Evolutionary conservation across 2,329 filamentous ascomycete genomes (phyloP).

Genomic region (Pseudodiploospora longispora): DNA sequence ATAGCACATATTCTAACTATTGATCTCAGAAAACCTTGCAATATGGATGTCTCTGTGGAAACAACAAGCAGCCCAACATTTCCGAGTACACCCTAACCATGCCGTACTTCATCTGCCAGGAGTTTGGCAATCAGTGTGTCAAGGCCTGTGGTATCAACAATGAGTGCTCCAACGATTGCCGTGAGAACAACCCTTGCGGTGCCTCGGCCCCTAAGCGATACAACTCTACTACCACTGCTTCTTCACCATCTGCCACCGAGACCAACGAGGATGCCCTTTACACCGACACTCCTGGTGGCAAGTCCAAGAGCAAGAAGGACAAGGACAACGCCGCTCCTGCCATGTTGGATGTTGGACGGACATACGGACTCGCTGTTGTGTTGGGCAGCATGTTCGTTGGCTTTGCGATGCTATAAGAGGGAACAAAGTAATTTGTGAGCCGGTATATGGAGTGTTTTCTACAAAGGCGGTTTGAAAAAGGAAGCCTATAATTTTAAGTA

Average conservation of each 20-base stretch:
- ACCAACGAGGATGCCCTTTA: conserved; percentile 30
- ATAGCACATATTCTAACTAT: not conserved
- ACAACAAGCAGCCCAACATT: conserved; percentile 60
- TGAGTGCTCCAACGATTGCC: conserved; percentile 54
- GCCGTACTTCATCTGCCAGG: conserved; percentile 67
- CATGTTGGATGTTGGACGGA: conserved; percentile 24
- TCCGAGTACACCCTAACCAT: conserved; percentile 71
- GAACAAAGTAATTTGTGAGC: too few relatives aligned
- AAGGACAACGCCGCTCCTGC: conserved; percentile 21
- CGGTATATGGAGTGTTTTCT: too few relatives aligned
- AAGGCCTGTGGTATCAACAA: conserved; percentile 43
- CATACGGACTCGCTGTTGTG: conserved; percentile 30
- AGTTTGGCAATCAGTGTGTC: conserved; percentile 65
- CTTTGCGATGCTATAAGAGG: conserved; percentile 21
- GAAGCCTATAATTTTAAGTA: too few relatives aligned
- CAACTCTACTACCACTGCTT: conserved; percentile 46
- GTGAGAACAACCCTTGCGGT: conserved; percentile 63
- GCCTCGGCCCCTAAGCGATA: conserved; percentile 53
- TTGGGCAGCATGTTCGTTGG: conserved; percentile 31
- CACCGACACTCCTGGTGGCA: conserved; percentile 19
- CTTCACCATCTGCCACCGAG: conserved; percentile 31
- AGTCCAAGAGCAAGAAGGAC: conserved; percentile 11
- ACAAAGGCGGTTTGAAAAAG: too few relatives aligned
- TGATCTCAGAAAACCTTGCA: conserved; percentile 45
- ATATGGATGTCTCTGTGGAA: conserved; percentile 66